A percentile compares a stretch with the other conserved stretches of the same genome.
These are phyloP conservation scores for Saccharomycopsis sp. DNA, from an alignment of 805 yeast species.

Conservation along the genomic window DNA sequence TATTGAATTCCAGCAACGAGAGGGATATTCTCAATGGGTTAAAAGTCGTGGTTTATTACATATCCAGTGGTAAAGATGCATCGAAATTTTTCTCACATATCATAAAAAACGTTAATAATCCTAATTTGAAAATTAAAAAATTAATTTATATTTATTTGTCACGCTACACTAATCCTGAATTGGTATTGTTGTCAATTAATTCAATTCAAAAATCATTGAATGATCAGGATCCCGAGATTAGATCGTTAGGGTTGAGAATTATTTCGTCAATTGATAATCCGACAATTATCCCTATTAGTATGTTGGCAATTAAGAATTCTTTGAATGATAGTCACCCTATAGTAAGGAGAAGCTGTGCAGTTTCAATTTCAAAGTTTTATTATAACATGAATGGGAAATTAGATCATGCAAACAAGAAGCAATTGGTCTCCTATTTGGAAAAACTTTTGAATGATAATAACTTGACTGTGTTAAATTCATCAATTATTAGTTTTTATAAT, in stretches of 20 bases:
- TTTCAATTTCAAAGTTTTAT: conserved; percentile 58
- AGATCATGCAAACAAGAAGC: conserved; percentile 4
- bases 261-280: conserved; percentile 78
- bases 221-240: conserved; percentile 58
- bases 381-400: conserved; percentile 26
- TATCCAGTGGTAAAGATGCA: conserved; percentile 39
- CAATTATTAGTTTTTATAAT: conserved; percentile 49
- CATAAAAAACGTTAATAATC: conserved; percentile 75
- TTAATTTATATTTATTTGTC: conserved; percentile 52
- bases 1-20: conserved; percentile 62
- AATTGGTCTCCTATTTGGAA: conserved; percentile 31
- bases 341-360: conserved; percentile 75
- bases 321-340: conserved; percentile 63
- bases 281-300: conserved; percentile 72
- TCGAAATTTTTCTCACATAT: conserved; percentile 70
- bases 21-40: conserved; percentile 56
- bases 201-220: conserved; percentile 79
- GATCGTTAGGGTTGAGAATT: conserved; percentile 72
- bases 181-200: conserved; percentile 84
- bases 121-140: conserved; percentile 62
- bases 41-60: conserved; percentile 43
- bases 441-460: conserved; percentile 59
- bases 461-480: conserved; percentile 60
- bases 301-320: conserved; percentile 64
- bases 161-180: conserved; percentile 73